Evolutionary conservation across 495 filamentous ascomycete species (phyloP), one percentile per base, ranked within the genome.

Genomic region (Chlorociboria aeruginascens): DNA sequence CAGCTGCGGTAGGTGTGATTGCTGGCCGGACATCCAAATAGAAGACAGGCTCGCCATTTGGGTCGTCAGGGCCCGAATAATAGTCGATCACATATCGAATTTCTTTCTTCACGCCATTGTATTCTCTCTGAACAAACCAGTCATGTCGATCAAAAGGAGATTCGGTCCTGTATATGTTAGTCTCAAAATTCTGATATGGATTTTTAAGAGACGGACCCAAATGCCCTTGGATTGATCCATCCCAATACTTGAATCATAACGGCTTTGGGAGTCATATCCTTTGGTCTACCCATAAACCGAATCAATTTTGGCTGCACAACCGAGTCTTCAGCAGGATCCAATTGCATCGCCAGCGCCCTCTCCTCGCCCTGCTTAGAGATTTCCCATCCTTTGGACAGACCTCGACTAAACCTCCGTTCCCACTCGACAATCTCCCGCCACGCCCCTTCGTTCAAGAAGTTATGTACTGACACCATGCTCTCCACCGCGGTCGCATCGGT

Each of bases 111-210:
- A 74, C 29, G 6, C 76, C 73, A n/a, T 78, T 65, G 13, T 72
- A 64, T 17, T 76, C 69, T 37, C 92, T 76, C 54, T 81, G 72
- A 25, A 98, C 83, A 59, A 81, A 97, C 92, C 92, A 98, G 61
- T 98, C 92, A 58, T 98, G 92, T 45, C 92, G 79, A 66, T 98
- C 92, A 58, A 98, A 98, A n/a, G 92, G 92, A 29, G 87, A 85
- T 17, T 83, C 81, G 8, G 79, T 76, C 10, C 80, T 86, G 51
- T 36, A 44, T 12, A 20, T 3, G 38, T 51, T 32, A 55, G 46
- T 43, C 17, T 50, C 10, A 45, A 14, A 16, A 32, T 37, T 35
- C 32, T 29, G 32, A 25, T 1, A 13, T 36, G 6, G n/a, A 32
- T 6, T 43, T 11, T 42, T 43, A 37, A 32, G 0, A 20, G 35